phyloP scores from a whole-genome alignment of 345 rosid genomes.

The Sonneratia caseolaris region DNA sequence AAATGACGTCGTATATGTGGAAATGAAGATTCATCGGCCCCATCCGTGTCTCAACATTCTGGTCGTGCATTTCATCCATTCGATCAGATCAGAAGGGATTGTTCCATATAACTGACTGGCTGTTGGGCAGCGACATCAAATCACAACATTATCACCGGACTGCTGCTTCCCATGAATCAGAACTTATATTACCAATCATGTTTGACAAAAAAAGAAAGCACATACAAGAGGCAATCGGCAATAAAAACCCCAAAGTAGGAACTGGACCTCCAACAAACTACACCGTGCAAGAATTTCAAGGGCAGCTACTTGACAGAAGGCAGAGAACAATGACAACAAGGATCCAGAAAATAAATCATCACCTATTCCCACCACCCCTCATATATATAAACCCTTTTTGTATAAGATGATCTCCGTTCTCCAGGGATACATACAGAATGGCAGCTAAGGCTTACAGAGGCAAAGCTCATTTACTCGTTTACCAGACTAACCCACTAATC shows the following conservation, averaged over 20 bases:
- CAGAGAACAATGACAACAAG: not conserved
- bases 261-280: not conserved
- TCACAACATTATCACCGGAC: not conserved
- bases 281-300: constrained; percentile 10
- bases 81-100: not conserved
- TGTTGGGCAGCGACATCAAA: not conserved
- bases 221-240: not conserved
- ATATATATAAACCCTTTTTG: not conserved
- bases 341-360: constrained; percentile 2
- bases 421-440: constrained; percentile 1
- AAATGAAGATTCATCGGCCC: too few relatives aligned
- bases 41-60: too few relatives aligned
- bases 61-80: not conserved
- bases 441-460: not conserved
- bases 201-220: not conserved
- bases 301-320: constrained; percentile 10
- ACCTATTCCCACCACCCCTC: constrained; percentile 6
- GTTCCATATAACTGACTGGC: not conserved
- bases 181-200: constrained; percentile 1
- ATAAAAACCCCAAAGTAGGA: not conserved
- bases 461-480: not conserved
- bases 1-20: too few relatives aligned
- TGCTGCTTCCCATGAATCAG: not conserved
- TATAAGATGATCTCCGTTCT: constrained; percentile 1
- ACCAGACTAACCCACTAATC: not conserved